These are phyloP conservation scores for Starmera caribaea DNA, from an alignment of 805 yeast genomes.

Conservation along the genomic window DNA sequence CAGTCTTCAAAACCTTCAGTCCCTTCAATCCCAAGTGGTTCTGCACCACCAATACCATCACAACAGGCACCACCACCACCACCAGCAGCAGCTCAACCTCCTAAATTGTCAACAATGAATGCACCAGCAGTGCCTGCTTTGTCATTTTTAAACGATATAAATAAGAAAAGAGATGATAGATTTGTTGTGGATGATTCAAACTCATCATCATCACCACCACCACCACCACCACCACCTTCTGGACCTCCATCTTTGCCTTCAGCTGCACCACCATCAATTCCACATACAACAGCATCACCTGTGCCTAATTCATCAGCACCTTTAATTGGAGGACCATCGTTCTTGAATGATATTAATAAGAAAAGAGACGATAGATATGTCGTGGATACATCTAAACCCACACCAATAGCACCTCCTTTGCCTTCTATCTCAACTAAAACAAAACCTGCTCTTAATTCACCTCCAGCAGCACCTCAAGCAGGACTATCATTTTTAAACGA, in stretches of 20 bases:
- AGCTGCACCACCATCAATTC: constrained; percentile 17
- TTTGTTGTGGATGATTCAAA: constrained; percentile 26
- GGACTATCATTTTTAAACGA: constrained; percentile 34
- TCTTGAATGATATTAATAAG: constrained; percentile 34
- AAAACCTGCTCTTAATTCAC: constrained; percentile 7
- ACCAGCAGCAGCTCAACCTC: constrained; percentile 5
- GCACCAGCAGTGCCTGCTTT: constrained; percentile 10
- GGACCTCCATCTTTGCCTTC: constrained; percentile 16
- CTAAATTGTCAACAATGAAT: constrained; percentile 6
- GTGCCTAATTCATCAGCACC: constrained; percentile 11
- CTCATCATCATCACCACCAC: constrained; percentile 7
- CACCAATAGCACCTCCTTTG: constrained; percentile 8
- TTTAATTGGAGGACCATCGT: constrained; percentile 28
- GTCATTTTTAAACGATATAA: constrained; percentile 36
- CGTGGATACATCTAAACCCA: constrained; percentile 17
- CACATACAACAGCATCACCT: constrained; percentile 15
- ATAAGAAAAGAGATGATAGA: constrained; percentile 31
- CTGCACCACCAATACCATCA: constrained; percentile 6
- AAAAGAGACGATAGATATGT: constrained; percentile 32
- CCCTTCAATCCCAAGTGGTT: constrained; percentile 18
- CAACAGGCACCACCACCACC: constrained; percentile 4
- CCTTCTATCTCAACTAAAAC: constrained; percentile 11
- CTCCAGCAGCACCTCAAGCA: constrained; percentile 11
- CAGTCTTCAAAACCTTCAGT: constrained; percentile 9
- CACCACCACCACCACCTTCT: constrained; percentile 14